These are phyloP conservation scores for Zymoseptoria tritici DNA, from an alignment of 2,329 filamentous ascomycete species.

Conservation along the genomic window DNA sequence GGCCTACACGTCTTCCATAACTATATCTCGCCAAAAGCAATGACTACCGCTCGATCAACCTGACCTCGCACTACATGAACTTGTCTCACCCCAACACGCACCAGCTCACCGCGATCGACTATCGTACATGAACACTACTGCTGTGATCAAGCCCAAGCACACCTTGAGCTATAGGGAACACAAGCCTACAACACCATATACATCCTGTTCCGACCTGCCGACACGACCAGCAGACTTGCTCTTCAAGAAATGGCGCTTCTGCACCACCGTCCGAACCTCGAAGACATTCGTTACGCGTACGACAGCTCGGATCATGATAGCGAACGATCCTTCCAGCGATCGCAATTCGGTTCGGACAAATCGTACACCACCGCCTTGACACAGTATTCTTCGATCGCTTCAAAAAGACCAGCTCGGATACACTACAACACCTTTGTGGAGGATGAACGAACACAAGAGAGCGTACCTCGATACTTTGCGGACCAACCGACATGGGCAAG, in stretches of 20 bases:
- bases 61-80: background rate
- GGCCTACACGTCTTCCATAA: background rate
- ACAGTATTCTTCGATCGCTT: slow-evolving; percentile 17
- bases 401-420: slow-evolving; percentile 19
- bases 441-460: slow-evolving; percentile 15
- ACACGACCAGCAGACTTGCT: background rate
- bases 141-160: background rate
- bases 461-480: slow-evolving; percentile 16
- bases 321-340: slow-evolving; percentile 13
- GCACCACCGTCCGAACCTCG: slow-evolving; percentile 24
- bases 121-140: background rate
- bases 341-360: slow-evolving; percentile 14
- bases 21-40: background rate
- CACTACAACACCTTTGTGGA: slow-evolving; percentile 21
- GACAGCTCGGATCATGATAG: slow-evolving; percentile 18
- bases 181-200: background rate
- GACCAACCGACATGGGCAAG: slow-evolving; percentile 27
- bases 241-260: slow-evolving; percentile 14
- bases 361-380: slow-evolving; percentile 26
- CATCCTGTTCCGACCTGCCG: background rate
- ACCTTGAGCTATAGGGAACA: background rate
- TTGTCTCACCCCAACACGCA: background rate
- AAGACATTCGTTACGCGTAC: slow-evolving; percentile 26
- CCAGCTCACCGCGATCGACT: background rate
- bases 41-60: background rate